Conservation (phyloP, 768 basidiomycete genomes). For the Suillus cothurnatus region DNA sequence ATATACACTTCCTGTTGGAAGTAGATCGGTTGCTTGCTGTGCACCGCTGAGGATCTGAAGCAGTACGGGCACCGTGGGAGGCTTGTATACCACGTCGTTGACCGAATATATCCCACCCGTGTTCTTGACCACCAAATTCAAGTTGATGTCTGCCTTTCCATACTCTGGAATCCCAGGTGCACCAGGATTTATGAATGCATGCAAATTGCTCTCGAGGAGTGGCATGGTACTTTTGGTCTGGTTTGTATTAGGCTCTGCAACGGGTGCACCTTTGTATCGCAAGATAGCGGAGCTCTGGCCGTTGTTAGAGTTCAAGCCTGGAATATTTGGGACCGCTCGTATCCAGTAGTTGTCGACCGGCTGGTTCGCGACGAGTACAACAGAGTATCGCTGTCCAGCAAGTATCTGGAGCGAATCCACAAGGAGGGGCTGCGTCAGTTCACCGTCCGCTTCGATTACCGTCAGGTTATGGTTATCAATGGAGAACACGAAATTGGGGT, state of each 20-base stretch:
- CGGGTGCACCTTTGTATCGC: not conserved
- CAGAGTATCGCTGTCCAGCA: slow-evolving; percentile 49
- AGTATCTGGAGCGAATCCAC: slow-evolving; percentile 40
- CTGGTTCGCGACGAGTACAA: slow-evolving; percentile 44
- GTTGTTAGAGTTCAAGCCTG: slow-evolving; percentile 38
- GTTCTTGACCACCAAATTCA: not conserved
- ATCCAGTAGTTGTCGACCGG: slow-evolving; percentile 45
- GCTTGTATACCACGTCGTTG: too few species aligned
- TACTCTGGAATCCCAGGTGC: too few species aligned
- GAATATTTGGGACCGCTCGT: slow-evolving; percentile 9
- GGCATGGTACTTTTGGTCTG: too few species aligned
- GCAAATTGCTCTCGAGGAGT: too few species aligned
- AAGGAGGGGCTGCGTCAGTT: slow-evolving; percentile 38
- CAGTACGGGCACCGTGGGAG: too few species aligned
- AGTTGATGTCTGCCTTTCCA: too few species aligned
- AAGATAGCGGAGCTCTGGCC: slow-evolving; percentile 10
- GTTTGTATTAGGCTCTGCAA: too few species aligned
- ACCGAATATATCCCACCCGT: too few species aligned
- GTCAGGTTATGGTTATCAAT: slow-evolving; percentile 31
- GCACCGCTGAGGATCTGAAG: too few species aligned
- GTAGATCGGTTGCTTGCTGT: too few species aligned
- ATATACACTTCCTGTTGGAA: too few species aligned
- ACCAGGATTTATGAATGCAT: too few species aligned
- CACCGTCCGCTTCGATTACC: slow-evolving; percentile 45
- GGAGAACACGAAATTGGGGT: slow-evolving; percentile 32